Evolutionary conservation across 768 basidiomycete genomes (phyloP), one percentile per base, ranked within the genome.

Genomic region (Pleurotus tuoliensis): DNA sequence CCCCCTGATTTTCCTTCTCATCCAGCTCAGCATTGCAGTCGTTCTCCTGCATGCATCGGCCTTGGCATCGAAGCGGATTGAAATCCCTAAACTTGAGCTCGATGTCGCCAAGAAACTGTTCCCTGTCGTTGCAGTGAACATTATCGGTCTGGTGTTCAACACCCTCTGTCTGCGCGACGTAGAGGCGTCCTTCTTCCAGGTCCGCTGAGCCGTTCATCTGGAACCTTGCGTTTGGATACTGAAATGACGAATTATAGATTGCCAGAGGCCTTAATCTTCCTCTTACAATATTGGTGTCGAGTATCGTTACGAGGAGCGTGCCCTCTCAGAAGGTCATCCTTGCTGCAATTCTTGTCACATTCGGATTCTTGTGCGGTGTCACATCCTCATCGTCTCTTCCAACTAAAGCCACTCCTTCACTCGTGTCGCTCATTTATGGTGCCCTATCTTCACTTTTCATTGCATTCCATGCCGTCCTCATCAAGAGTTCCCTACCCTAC

Each of bases 191-290:
- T 92, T 87, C 69, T 92, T 90, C 70, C 89, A 90, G 77, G 87
- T 86, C 60, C 38, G 30, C 30, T 34, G 30, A 34, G 8, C 30
- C 30, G 30, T 34, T 34, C 30, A 34, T 34, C 30, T 34, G 30
- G 30, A 34, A 34, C 30, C 30, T 34, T 34, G 30, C 11, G 30
- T 11, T 34, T 34, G 11, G 11, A 3, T 34, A 34, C 30, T 34
- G 30, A 34, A 34, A 9, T 34, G 30, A 34, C 30, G 30, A 11
- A 34, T 34, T 34, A 34, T 45, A 93, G 86, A 91, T 95, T 63
- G 92, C 92, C 1, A 76, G 92, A 61, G 92, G 92, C 0, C 79
- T 95, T 38, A 86, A 91, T 3, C 77, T 95, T 4, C 92, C 92
- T 0, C 76, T 91, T 47, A 95, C 92, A 1, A 90, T 94, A 55